Base-by-base conservation (phyloP, 169 alveolate species). In the Plasmodium billcollinsi region DNA sequence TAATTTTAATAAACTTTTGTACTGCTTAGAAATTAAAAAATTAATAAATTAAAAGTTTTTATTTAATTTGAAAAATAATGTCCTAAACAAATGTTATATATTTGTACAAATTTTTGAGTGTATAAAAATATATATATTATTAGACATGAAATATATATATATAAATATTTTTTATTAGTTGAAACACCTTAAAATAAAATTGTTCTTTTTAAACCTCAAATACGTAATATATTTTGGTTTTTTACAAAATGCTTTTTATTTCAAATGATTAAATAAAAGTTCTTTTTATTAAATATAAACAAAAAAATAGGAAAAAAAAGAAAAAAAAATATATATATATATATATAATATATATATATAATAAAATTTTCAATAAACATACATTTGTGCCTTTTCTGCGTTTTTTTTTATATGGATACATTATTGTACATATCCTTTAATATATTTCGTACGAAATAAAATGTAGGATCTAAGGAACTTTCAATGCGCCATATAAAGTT, bases 391-490 rank as follows among this genome's bases (percentile, higher is more conserved):
- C 5, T 39, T 39, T 5, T 39, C 9, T 39, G 47, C 8, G 9
- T 39, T 39, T 11, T 39, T 39, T 43, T 24, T 69, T 49, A 80
- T 83, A 83, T 83, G 15, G 91, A 83, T 33, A 83, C 54, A 58
- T 83, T 72, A 45, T 83, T 83, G 54, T 62, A 70, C 85, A 83
- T 56, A 49, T 83, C 73, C 39, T 83, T 83, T 47, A 83, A 69
- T 50, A 58, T 62, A 49, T 83, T 83, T 45, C 91, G 70, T 24
- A 83, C 20, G 45, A 69, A 56, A 61, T 83, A 83, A 52, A 83
- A 83, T 6, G 91, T 52, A 2, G 91, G 91, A 15, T 83, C 91
- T 26, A 83, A 50, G 5, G 91, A 50, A 20, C 91, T 83, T 15
- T 83, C 85, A 39, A 83, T 61, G 20, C 33, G 69, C 91, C 91